Base-by-base conservation (phyloP, 768 basidiomycete species). In the Fistulinella prunicolor region DNA sequence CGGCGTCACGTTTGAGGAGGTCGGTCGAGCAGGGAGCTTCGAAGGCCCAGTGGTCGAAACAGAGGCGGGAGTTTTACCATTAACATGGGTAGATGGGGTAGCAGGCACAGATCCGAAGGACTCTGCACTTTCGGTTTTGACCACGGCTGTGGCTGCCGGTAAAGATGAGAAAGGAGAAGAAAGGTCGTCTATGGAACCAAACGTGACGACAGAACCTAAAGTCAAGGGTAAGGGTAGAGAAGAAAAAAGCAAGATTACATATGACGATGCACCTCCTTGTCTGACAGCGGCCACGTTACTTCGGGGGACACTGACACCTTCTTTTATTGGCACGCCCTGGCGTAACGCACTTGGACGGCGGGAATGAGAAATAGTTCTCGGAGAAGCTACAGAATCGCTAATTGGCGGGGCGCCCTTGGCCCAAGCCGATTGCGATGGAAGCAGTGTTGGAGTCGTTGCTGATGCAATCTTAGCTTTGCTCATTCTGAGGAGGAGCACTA, bases 101-200 rank as follows among this genome's bases (percentile, higher is more conserved):
- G 64, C 83, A 37, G 82, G 81, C 30, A 93, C 81, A 21, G 86
- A 76, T 61, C 91, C 90, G 70, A 94, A 94, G 37, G 86, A 80
- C 69, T 85, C 89, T 58, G 91, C 85, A 59, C 70, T 78, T 60
- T 85, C 85, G 54, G 81, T 73, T 73, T 83, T 86, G 62, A 82
- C 73, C 55, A 70, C 76, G 49, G 73, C 80, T 29, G 80, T 77
- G 42, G 80, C 72, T 46, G 89, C 86, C 28, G 91, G 89, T 9
- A 89, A 90, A 38, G 89, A 86, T 29, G 90, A 88, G 59, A 92
- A 83, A 51, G 85, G 78, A 44, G 89, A 83, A 56, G 73, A 66
- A 10, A 77, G 79, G 68, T 90, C 87, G 71, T 91, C 86, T 77
- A 94, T 89, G 39, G 91, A 91, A 59, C 93, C 93, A 73, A 94